Base-by-base conservation (phyloP, 371 early-diverging fungal species). In the Mortierella sp. region DNA sequence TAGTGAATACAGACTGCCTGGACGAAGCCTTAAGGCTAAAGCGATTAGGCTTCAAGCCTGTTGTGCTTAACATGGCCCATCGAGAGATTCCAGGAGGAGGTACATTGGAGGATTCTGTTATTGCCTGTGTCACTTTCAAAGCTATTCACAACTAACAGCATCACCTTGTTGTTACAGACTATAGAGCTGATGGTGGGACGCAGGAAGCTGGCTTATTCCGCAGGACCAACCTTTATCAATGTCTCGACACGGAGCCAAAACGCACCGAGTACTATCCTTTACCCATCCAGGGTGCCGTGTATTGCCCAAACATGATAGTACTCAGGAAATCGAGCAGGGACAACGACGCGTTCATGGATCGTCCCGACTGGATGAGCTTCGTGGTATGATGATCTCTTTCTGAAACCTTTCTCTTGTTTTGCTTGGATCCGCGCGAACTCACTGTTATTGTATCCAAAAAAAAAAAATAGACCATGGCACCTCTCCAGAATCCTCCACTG, bases 141-240 rank as follows among this genome's bases (percentile, higher is more conserved):
- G n/a, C n/a, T n/a, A n/a, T n/a, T n/a, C n/a, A n/a, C n/a, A n/a
- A n/a, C n/a, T n/a, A n/a, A n/a, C n/a, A n/a, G n/a, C n/a, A n/a
- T n/a, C n/a, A n/a, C n/a, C n/a, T n/a, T n/a, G n/a, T n/a, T 26
- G 10, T 13, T 10, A 16, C 51, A 82, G 82, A 80, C 13, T 82
- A 80, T 54, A 45, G 53, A 28, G 24, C 53, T 24, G 82, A 81
- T n/a, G 81, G 76, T 2, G 69, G 70, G 7, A 72, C 81, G 24
- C 82, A 82, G 45, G 82, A 82, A 56, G 81, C 81, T 23, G 79
- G 81, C 21, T 74, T 82, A n/a, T 82, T 82, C 24, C 68, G 81
- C 10, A 59, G 82, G 50, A 82, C 81, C 0, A 82, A 82, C 26
- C 58, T 82, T 46, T 69, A 67, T 58, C 81, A 81, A 30, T 76